Evolutionary conservation across 768 basidiomycete species (phyloP), one percentile per base, ranked within the genome.

Genomic region (Tulasnella sp.): DNA sequence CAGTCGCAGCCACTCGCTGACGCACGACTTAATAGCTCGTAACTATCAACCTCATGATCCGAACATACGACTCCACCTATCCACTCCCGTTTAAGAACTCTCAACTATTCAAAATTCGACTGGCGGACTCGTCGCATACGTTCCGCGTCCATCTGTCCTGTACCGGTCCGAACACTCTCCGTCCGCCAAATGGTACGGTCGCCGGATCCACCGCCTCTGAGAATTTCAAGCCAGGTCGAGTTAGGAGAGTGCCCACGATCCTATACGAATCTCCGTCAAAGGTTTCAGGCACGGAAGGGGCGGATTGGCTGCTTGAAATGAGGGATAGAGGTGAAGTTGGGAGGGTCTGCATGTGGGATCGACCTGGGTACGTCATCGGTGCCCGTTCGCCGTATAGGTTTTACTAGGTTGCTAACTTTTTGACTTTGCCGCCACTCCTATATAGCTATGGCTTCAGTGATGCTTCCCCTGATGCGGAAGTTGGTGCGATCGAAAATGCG

Each of bases 71-170:
- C 36, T 52, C 72, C 25, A 73, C 72, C 15, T 54, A 54, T 15
- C 45, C 72, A 36, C 72, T 73, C 12, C 72, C 72, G 3, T 73
- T 73, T 31, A 73, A 73, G 49, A 39, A 36, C 36, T 73, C 72
- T 45, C 39, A n/a, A 3, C 42, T 45, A 5, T 15, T 52, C 42
- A 73, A 22, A 22, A 45, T 73, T 11, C 8, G n/a, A 12, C 15
- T 22, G 6, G 12, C 0, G 31, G 72, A 45, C 7, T 19, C 49
- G 6, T 39, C 69, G 14, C 19, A 38, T 14, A 70, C 37, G n/a
- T 70, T 38, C 69, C 37, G 40, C 69, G 69, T 70, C 22, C 69
- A 70, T 15, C 36, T 70, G 36, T 8, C 40, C 6, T 70, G 69
- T 19, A 39, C 37, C 12, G 69, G 69, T 17, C 69, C 69, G 15